A percentile compares a stretch with the other conserved stretches of the same genome.
These are phyloP conservation scores for Calendula officinalis DNA, from an alignment of 129 eudicot species.

Conservation along the genomic window DNA sequence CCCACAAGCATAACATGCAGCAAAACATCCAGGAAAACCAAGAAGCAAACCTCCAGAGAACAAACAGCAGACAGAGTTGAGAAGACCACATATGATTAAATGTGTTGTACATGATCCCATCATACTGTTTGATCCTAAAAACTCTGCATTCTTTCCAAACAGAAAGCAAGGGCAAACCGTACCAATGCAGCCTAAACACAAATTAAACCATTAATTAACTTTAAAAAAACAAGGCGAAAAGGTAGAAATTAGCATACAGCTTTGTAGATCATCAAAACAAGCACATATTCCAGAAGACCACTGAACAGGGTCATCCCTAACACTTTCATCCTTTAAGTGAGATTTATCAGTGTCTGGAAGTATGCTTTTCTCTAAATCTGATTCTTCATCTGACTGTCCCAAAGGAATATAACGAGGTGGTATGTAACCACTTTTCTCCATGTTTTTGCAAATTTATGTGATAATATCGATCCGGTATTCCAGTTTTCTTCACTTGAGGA, in stretches of 20 bases:
- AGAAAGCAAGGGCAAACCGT: slow-evolving; percentile 76
- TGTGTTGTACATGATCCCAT: slow-evolving; percentile 82
- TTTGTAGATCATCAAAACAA: slow-evolving; percentile 88
- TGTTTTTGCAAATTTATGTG: slow-evolving; percentile 3
- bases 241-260: slow-evolving; percentile 69
- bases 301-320: slow-evolving; percentile 36
- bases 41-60: slow-evolving; percentile 59
- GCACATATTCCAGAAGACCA: slow-evolving; percentile 99
- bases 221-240: slow-evolving; percentile 45
- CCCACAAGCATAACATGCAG: slow-evolving; percentile 83
- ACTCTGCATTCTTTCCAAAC: slow-evolving; percentile 81
- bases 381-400: slow-evolving; percentile 53
- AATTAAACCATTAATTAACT: slow-evolving; percentile 13
- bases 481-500: neutral
- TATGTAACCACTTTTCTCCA: slow-evolving; percentile 58
- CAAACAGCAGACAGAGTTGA: slow-evolving; percentile 70
- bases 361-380: slow-evolving; percentile 36
- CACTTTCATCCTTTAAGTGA: slow-evolving; percentile 15
- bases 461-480: neutral
- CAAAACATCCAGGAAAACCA: slow-evolving; percentile 83
- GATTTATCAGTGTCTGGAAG: slow-evolving; percentile 17
- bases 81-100: slow-evolving; percentile 64
- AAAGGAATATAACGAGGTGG: slow-evolving; percentile 88
- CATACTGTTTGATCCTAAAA: slow-evolving; percentile 69
- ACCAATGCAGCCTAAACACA: slow-evolving; percentile 53